These are phyloP conservation scores for Hymenoscyphus scutula DNA, from an alignment of 2,329 filamentous ascomycete genomes.

Conservation along the genomic window DNA sequence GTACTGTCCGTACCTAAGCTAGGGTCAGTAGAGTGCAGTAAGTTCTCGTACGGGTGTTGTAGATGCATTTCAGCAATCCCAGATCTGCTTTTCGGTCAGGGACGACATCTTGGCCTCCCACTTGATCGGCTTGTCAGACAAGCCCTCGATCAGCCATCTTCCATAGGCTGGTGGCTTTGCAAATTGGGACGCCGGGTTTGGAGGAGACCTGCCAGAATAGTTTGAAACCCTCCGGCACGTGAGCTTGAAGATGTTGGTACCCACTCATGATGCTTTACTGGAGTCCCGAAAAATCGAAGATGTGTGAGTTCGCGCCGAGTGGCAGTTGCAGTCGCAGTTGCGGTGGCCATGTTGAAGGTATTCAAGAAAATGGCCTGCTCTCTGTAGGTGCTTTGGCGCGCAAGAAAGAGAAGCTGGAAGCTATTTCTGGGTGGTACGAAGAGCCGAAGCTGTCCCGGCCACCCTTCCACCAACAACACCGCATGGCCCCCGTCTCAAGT, in stretches of 20 bases:
- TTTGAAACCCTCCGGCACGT: background rate
- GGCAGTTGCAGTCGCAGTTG: too few species aligned
- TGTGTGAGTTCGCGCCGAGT: constrained; percentile 5
- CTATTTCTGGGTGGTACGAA: background rate
- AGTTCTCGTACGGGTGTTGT: too few species aligned
- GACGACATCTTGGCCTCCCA: background rate
- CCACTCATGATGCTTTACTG: background rate
- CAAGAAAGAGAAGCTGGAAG: too few species aligned
- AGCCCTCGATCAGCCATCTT: background rate
- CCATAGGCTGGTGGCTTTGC: background rate
- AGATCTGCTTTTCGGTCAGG: constrained; percentile 3
- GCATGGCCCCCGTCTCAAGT: background rate
- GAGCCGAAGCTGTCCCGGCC: background rate
- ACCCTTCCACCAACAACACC: background rate
- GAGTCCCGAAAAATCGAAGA: background rate
- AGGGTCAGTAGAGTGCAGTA: too few species aligned
- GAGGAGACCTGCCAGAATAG: background rate
- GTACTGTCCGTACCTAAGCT: too few species aligned
- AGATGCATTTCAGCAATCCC: background rate
- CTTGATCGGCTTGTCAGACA: constrained; percentile 1
- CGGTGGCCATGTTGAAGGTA: background rate
- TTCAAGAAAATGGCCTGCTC: background rate
- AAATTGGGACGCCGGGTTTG: background rate
- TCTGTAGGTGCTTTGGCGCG: too few species aligned
- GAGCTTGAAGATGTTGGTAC: constrained; percentile 1